Conservation (phyloP, 1,284 basidiomycete genomes). For the Fomitopsis pinicola region DNA sequence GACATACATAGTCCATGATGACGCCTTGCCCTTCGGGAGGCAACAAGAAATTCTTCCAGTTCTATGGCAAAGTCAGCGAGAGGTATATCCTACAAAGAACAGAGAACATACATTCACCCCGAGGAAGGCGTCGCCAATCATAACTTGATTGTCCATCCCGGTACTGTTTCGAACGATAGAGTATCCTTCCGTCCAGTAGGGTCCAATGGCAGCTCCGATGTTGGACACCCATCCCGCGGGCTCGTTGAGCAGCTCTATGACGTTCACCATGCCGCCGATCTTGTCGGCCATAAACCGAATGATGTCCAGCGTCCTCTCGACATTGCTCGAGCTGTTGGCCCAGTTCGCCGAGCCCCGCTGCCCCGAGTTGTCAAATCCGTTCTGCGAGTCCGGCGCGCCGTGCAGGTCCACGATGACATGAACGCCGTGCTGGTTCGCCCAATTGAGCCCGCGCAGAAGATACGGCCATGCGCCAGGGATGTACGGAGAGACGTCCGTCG, state of each 20-base stretch:
- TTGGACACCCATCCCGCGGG: slow-evolving; percentile 46
- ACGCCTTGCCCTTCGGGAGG: slow-evolving; percentile 47
- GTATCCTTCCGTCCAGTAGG: slow-evolving; percentile 58
- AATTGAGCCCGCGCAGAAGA: slow-evolving; percentile 58
- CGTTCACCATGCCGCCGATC: slow-evolving; percentile 52
- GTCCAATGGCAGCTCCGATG: slow-evolving; percentile 40
- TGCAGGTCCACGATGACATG: slow-evolving; percentile 71
- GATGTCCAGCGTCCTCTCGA: slow-evolving; percentile 63
- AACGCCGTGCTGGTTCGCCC: slow-evolving; percentile 55
- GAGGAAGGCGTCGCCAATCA: slow-evolving; percentile 75
- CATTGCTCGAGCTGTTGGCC: slow-evolving; percentile 52
- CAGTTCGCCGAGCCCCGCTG: slow-evolving; percentile 62
- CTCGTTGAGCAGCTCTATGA: slow-evolving; percentile 66
- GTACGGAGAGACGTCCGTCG: slow-evolving; percentile 51
- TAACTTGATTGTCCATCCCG: slow-evolving; percentile 46
- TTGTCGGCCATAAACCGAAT: slow-evolving; percentile 54
- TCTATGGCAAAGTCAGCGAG: slow-evolving; percentile 26
- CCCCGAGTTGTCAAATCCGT: slow-evolving; percentile 84
- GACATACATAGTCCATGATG: slow-evolving; percentile 56
- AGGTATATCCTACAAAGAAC: background rate
- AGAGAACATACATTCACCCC: slow-evolving; percentile 42
- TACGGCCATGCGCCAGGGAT: slow-evolving; percentile 66
- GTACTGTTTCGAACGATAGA: slow-evolving; percentile 43
- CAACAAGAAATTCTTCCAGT: slow-evolving; percentile 61
- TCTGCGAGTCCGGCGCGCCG: slow-evolving; percentile 67